phyloP scores from a whole-genome alignment of 441 rosid species.

The Croton laevigatus region DNA sequence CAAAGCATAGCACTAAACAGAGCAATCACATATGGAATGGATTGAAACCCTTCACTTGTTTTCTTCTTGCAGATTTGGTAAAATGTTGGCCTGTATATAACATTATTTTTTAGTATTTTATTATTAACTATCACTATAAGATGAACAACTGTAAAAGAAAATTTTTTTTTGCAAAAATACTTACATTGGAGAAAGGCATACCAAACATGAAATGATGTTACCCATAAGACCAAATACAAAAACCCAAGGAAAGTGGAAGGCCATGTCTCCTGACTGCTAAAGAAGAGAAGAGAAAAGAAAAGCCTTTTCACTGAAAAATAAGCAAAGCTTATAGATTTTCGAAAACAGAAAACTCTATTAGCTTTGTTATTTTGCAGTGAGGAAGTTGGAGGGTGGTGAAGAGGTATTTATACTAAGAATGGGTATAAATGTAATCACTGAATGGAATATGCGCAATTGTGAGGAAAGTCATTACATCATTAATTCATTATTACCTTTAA shows the following conservation, averaged over 20 bases:
- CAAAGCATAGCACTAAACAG: constrained; percentile 77
- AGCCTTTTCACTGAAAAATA: neutral
- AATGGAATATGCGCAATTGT: neutral
- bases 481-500: too few relatives aligned
- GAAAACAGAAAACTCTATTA: neutral
- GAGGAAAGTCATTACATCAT: neutral
- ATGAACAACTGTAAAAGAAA: too few relatives aligned
- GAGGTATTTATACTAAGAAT: constrained; percentile 40
- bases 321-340: neutral
- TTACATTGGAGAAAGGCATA: constrained; percentile 68
- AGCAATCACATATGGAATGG: constrained; percentile 67
- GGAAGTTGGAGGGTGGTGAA: neutral
- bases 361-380: neutral
- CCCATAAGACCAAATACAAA: constrained; percentile 66
- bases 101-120: too few relatives aligned
- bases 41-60: constrained; percentile 72
- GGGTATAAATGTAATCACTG: neutral
- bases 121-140: neutral
- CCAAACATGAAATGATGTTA: constrained; percentile 56
- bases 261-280: constrained; percentile 33
- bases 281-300: neutral
- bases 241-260: constrained; percentile 40
- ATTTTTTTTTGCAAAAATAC: neutral
- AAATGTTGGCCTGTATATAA: constrained; percentile 56
- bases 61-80: constrained; percentile 60